Evolutionary conservation across 2,329 filamentous ascomycete species (phyloP).

Genomic region (Graphilbum ipis-grandicollis): DNA sequence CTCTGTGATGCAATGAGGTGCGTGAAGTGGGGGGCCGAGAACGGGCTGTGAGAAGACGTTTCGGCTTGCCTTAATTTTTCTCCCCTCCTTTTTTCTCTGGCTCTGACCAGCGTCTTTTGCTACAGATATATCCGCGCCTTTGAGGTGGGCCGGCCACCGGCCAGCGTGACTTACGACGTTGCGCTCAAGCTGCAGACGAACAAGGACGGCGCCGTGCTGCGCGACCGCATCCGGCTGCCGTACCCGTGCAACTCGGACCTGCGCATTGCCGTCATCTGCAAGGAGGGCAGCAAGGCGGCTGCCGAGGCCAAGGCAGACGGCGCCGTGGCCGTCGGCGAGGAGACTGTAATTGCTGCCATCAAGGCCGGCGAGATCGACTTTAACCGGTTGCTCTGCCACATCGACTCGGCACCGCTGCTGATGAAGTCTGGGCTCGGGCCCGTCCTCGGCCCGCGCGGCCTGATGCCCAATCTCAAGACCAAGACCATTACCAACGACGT

Average conservation of each 20-base stretch:
- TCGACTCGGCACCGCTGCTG: slow-evolving; percentile 57
- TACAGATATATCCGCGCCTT: slow-evolving; percentile 76
- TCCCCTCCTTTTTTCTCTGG: not conserved
- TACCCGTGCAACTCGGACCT: slow-evolving; percentile 80
- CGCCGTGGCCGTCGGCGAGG: slow-evolving; percentile 69
- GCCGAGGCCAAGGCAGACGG: slow-evolving; percentile 61
- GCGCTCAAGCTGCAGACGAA: slow-evolving; percentile 66
- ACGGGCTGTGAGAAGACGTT: too few relatives aligned
- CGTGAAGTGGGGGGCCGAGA: too few relatives aligned
- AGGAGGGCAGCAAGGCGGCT: slow-evolving; percentile 59
- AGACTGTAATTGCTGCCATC: slow-evolving; percentile 67
- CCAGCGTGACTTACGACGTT: slow-evolving; percentile 71
- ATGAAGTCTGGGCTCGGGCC: slow-evolving; percentile 67
- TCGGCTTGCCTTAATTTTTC: too few relatives aligned
- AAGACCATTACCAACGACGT: slow-evolving; percentile 81
- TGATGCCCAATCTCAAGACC: slow-evolving; percentile 83
- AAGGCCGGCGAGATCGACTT: slow-evolving; percentile 63
- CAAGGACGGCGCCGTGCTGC: slow-evolving; percentile 74
- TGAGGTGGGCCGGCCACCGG: slow-evolving; percentile 70
- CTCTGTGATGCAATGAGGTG: slow-evolving; percentile 89
- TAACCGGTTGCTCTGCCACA: slow-evolving; percentile 76
- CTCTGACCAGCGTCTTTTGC: too few relatives aligned
- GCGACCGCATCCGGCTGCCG: slow-evolving; percentile 75
- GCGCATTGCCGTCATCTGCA: slow-evolving; percentile 77
- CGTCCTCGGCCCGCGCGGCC: slow-evolving; percentile 68